phyloP scores from a whole-genome alignment of 352 stramenopile genomes.

The Pythium grandisporangium region DNA sequence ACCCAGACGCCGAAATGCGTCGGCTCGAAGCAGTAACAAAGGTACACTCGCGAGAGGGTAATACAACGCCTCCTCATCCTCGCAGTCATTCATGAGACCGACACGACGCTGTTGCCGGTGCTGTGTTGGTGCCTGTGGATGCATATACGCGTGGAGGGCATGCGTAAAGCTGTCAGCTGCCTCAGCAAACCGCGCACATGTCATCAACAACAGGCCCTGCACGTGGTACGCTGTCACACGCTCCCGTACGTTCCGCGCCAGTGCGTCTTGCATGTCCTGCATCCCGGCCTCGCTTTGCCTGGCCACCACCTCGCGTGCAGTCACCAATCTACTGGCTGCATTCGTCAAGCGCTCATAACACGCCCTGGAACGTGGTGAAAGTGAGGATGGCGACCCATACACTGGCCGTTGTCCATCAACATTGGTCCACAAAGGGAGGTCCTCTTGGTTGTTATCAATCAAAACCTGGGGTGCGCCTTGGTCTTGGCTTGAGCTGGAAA shows the following conservation, averaged over 20 bases:
- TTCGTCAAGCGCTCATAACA: too few relatives aligned
- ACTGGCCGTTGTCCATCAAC: too few relatives aligned
- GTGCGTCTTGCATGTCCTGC: constrained; percentile 22
- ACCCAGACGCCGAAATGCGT: constrained; percentile 31
- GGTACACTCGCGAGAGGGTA: constrained; percentile 19
- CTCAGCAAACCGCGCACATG: constrained; percentile 14
- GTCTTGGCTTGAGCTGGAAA: too few relatives aligned
- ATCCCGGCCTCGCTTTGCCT: constrained; percentile 9
- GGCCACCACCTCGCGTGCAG: background rate
- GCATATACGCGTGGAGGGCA: constrained; percentile 12
- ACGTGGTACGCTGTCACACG: constrained; percentile 24
- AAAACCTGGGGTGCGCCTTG: too few relatives aligned
- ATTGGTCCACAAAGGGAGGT: too few relatives aligned
- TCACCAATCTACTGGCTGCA: too few relatives aligned
- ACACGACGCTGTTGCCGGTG: too few relatives aligned
- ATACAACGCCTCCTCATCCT: background rate
- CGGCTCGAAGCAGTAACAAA: constrained; percentile 30
- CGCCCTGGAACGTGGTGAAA: too few relatives aligned
- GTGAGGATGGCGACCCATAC: too few relatives aligned
- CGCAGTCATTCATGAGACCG: too few relatives aligned
- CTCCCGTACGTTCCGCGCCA: constrained; percentile 10
- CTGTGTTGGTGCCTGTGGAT: constrained; percentile 3
- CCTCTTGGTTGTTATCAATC: too few relatives aligned
- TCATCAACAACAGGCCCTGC: constrained; percentile 27
- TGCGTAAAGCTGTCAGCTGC: constrained; percentile 35